Conservation (phyloP, 768 basidiomycete genomes). For the Lentinula boryana region DNA sequence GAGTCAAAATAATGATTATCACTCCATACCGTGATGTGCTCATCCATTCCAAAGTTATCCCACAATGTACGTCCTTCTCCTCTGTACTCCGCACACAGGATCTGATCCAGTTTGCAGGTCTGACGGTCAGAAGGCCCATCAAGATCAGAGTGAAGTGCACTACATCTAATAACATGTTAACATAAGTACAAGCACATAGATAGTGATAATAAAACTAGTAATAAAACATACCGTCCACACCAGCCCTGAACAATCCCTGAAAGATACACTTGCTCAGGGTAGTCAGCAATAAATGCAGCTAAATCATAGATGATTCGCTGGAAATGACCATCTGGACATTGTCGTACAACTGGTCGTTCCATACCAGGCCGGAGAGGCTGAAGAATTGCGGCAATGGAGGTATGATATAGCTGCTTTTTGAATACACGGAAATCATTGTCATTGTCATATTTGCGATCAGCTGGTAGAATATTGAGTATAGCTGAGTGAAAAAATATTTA, state of each 20-base stretch:
- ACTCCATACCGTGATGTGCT: neutral
- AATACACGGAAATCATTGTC: slow-evolving; percentile 10
- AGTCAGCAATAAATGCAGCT: slow-evolving; percentile 22
- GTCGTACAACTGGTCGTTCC: slow-evolving; percentile 12
- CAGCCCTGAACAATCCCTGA: slow-evolving; percentile 18
- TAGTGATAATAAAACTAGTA: neutral
- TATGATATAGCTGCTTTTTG: slow-evolving; percentile 13
- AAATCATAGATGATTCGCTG: slow-evolving; percentile 16
- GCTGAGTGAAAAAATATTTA: neutral
- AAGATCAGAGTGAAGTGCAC: neutral
- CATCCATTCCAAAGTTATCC: slow-evolving; percentile 6
- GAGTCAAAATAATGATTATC: neutral
- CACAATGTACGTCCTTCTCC: neutral
- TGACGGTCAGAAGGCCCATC: neutral
- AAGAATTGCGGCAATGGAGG: slow-evolving; percentile 13
- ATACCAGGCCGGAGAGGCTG: slow-evolving; percentile 14
- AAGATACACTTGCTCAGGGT: slow-evolving; percentile 21
- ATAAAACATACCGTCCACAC: slow-evolving; percentile 9
- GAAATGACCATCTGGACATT: slow-evolving; percentile 22
- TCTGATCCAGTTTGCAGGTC: neutral
- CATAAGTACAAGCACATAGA: neutral
- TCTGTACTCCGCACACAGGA: neutral
- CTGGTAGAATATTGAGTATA: neutral
- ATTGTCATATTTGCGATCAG: slow-evolving; percentile 7
- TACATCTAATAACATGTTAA: neutral